Percentiles rank a stretch among this genome's conserved stretches.
Evolutionary conservation across 129 eudicot species (phyloP).

Genomic region (Cynara cardunculus): DNA sequence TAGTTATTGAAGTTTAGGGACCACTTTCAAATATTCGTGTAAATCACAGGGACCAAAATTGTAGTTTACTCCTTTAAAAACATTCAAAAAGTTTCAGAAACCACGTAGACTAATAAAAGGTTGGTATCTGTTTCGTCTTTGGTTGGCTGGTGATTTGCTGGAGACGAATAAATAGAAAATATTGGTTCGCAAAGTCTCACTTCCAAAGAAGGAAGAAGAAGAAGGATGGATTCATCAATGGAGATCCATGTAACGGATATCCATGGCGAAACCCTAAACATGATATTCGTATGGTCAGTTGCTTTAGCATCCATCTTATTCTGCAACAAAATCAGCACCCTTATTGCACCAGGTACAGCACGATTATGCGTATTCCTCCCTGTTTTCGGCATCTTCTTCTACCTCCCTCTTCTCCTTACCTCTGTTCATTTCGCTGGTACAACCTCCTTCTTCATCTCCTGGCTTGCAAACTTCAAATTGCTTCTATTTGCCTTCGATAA

Average conservation of each 20-base stretch:
- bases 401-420: slow-evolving; percentile 26
- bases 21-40: too few relatives aligned
- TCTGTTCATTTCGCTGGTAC: slow-evolving; percentile 35
- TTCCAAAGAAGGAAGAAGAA: too few relatives aligned
- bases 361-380: slow-evolving; percentile 22
- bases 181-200: not conserved
- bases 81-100: not conserved
- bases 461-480: slow-evolving; percentile 60
- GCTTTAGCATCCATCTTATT: not conserved
- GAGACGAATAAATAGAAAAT: not conserved
- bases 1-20: too few relatives aligned
- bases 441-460: slow-evolving; percentile 44
- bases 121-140: not conserved
- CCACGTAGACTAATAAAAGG: not conserved
- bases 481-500: slow-evolving; percentile 32
- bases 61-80: too few relatives aligned
- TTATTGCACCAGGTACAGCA: slow-evolving; percentile 7
- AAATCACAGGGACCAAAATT: too few relatives aligned
- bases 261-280: not conserved
- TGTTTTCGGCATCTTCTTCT: slow-evolving; percentile 21
- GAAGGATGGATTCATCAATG: not conserved
- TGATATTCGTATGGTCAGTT: slow-evolving; percentile 18
- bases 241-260: not conserved
- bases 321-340: slow-evolving; percentile 16
- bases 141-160: not conserved